Percentiles rank a stretch among this genome's conserved stretches.
phyloP scores from a whole-genome alignment of 768 basidiomycete genomes.

The Pleurotus citrinopileatus region DNA sequence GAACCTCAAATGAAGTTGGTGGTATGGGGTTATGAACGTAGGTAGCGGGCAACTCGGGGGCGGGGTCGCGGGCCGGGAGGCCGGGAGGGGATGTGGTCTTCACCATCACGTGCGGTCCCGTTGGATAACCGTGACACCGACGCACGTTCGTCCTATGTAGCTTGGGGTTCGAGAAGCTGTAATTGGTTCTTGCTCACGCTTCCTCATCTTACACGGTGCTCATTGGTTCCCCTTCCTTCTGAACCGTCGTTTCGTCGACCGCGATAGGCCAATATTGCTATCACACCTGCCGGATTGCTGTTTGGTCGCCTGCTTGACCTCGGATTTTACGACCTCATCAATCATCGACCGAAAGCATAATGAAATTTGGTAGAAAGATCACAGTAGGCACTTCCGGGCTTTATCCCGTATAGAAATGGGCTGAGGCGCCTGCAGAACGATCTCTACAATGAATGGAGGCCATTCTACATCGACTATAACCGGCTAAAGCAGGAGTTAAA shows the following conservation, averaged over 20 bases:
- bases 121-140: neutral
- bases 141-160: neutral
- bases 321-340: too few species aligned
- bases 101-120: neutral
- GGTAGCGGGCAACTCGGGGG: too few species aligned
- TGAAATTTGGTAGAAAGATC: constrained; percentile 86
- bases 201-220: neutral
- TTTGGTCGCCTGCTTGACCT: neutral
- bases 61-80: too few species aligned
- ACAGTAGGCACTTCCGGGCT: constrained; percentile 37
- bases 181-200: neutral
- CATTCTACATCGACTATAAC: constrained; percentile 89
- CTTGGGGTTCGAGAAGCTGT: neutral
- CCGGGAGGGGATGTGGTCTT: too few species aligned
- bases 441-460: constrained; percentile 88
- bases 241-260: neutral
- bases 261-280: neutral
- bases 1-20: too few species aligned
- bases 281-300: too few species aligned
- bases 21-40: too few species aligned
- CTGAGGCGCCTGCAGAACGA: constrained; percentile 50
- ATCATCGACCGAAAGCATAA: too few species aligned
- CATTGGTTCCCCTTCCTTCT: neutral
- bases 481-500: constrained; percentile 89
- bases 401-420: neutral